Percentiles rank a stretch among this genome's conserved stretches.
These are phyloP conservation scores for Tephrocybe sp. DNA, from an alignment of 768 basidiomycete genomes.

Conservation along the genomic window DNA sequence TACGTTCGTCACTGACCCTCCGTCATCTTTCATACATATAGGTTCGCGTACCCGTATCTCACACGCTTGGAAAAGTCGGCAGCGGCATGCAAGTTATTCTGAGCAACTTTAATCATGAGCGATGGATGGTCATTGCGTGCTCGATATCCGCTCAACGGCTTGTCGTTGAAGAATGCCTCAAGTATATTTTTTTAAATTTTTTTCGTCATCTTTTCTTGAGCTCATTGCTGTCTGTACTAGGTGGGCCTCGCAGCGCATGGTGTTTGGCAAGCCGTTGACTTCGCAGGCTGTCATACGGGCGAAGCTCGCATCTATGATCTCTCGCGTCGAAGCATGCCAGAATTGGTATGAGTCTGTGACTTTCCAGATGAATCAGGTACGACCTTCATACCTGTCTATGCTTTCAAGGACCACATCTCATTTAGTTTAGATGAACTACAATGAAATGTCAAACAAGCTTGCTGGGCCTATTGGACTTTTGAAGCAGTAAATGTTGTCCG, in stretches of 20 bases:
- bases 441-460: conserved; percentile 78
- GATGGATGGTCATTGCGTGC: conserved; percentile 80
- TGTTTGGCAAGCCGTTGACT: conserved; percentile 85
- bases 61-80: conserved; percentile 86
- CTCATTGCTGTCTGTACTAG: conserved; percentile 31
- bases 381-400: too few species aligned
- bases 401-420: too few species aligned
- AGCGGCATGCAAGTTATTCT: conserved; percentile 81
- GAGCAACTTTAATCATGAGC: conserved; percentile 86
- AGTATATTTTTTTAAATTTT: conserved; percentile 38
- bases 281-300: conserved; percentile 84
- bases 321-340: conserved; percentile 81
- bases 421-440: conserved; percentile 75
- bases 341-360: conserved; percentile 90
- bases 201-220: conserved; percentile 4
- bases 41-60: conserved; percentile 77
- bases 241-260: conserved; percentile 86
- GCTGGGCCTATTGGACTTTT: conserved; percentile 88
- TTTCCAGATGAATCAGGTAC: conserved; percentile 87
- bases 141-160: conserved; percentile 74
- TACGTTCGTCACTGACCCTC: neutral
- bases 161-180: conserved; percentile 87
- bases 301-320: conserved; percentile 88
- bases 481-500: conserved; percentile 64
- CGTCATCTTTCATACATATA: too few species aligned